Evolutionary conservation across 1,284 basidiomycete species (phyloP), one percentile per base, ranked within the genome.

Genomic region (Cutaneotrichosporon daszewskae): DNA sequence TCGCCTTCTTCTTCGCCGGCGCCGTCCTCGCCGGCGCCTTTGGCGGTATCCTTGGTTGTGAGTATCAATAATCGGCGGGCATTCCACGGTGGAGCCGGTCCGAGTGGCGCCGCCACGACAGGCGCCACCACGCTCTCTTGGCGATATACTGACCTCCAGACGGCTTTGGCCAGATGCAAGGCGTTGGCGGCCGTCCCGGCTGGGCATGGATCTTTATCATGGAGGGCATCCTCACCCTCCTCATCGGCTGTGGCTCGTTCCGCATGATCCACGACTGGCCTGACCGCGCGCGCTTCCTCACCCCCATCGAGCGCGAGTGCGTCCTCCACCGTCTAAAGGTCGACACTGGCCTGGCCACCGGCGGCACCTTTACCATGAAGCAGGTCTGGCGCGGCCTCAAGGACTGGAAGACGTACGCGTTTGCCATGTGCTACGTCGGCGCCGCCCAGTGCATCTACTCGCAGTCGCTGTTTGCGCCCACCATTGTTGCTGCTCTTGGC

Each of bases 151-250:
- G 11, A 34, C n/a, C 22, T 16, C 2, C 32, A 52, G 47, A 46
- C 37, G 49, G 35, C 29, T 34, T 45, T n/a, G 33, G 34, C 12
- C 32, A 45, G 32, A 35, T 40, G 45, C 50, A 62, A 31, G 73
- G 73, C 18, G 57, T 72, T 16, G 72, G 72, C 16, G 72, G 71
- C 23, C 65, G 66, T 41, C 47, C 52, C 6, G 74, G 74, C 24
- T 74, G 73, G 72, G 53, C 57, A 3, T 74, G 73, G 72, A 72
- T 74, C 43, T 73, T 74, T 60, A 71, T 73, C 50, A 68, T 72
- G 40, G 72, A 74, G 51, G 72, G 72, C 7, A 47, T 74, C 6
- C 20, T 72, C n/a, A 72, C 71, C 3, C 56, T 73, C 37, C 40
- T 71, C 19, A 52, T 70, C 27, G 72, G 60, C 31, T 40, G 58